A percentile compares a stretch with the other conserved stretches of the same genome.
Conservation (phyloP, 208 protist species). For the Trypanosomatidae sp. region DNA sequence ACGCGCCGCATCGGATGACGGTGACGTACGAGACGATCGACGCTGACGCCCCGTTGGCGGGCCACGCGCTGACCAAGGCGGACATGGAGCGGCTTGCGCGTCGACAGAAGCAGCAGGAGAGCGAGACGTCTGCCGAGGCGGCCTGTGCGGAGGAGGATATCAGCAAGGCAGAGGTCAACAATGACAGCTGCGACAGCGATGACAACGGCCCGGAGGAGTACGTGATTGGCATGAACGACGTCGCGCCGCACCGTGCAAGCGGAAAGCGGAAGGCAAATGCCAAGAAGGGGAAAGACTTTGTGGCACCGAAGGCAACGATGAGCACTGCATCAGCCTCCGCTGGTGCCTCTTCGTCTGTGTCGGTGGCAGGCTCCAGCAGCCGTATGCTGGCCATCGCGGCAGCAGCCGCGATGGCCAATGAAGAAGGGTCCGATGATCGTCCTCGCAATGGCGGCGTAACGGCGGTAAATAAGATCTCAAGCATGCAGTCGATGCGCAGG, state of each 20-base stretch:
- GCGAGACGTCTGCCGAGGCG: not conserved
- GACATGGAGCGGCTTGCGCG: slow-evolving; percentile 46
- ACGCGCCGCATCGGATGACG: slow-evolving; percentile 68
- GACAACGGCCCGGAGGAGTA: slow-evolving; percentile 70
- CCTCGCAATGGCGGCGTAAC: not conserved
- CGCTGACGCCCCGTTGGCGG: slow-evolving; percentile 56
- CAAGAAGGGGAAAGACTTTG: slow-evolving; percentile 17
- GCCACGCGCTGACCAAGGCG: slow-evolving; percentile 65
- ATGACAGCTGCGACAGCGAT: slow-evolving; percentile 14
- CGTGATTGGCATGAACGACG: slow-evolving; percentile 59
- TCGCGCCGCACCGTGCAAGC: slow-evolving; percentile 26
- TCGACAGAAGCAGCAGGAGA: slow-evolving; percentile 1
- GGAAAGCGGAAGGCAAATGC: not conserved
- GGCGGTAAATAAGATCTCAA: slow-evolving; percentile 26
- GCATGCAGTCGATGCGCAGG: slow-evolving; percentile 27
- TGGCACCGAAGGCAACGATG: slow-evolving; percentile 9
- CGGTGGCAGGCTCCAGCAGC: not conserved
- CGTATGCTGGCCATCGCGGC: not conserved
- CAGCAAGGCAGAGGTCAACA: slow-evolving; percentile 2
- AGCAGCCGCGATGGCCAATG: not conserved
- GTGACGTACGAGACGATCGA: slow-evolving; percentile 53
- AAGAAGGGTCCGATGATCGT: slow-evolving; percentile 3
- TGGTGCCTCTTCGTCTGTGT: not conserved
- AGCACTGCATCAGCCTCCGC: not conserved
- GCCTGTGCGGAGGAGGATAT: slow-evolving; percentile 11